These are phyloP conservation scores for Ephemerocybe angulata DNA, from an alignment of 768 basidiomycete genomes.

Conservation along the genomic window DNA sequence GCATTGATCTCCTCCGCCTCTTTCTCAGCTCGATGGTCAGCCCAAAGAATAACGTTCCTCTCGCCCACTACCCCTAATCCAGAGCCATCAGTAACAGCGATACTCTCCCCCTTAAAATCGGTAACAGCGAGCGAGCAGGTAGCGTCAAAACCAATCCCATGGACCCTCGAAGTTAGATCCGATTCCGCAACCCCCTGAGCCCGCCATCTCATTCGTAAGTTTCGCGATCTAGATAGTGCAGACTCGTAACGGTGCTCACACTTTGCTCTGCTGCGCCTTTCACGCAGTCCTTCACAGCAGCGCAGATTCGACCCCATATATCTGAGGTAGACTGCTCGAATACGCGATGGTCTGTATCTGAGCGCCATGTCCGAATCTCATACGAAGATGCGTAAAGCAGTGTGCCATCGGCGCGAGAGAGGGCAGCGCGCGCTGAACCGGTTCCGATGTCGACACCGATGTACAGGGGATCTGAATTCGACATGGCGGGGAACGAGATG, in stretches of 20 bases:
- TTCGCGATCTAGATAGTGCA: background rate
- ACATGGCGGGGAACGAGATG: background rate
- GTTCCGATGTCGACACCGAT: constrained; percentile 88
- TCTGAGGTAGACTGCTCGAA: constrained; percentile 94
- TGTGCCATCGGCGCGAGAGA: constrained; percentile 66
- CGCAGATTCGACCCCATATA: constrained; percentile 75
- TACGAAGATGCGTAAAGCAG: constrained; percentile 78
- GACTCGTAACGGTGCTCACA: constrained; percentile 19
- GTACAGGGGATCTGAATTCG: constrained; percentile 39
- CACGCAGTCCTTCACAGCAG: constrained; percentile 62
- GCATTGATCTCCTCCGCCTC: constrained; percentile 90
- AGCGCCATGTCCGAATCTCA: constrained; percentile 82
- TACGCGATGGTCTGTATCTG: constrained; percentile 80
- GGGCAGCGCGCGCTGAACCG: constrained; percentile 85
- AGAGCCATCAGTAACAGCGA: constrained; percentile 69
- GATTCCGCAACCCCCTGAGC: background rate
- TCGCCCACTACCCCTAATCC: constrained; percentile 63
- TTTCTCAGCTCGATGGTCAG: constrained; percentile 90
- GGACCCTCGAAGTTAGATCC: constrained; percentile 40
- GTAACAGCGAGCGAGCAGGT: constrained; percentile 94
- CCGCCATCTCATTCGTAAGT: background rate
- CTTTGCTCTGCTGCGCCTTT: constrained; percentile 47
- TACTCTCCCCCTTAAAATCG: constrained; percentile 66
- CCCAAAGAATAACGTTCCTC: constrained; percentile 92
- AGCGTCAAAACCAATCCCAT: constrained; percentile 92